phyloP scores from a whole-genome alignment of 129 eudicot genomes.

The Gnaphalium uliginosum region DNA sequence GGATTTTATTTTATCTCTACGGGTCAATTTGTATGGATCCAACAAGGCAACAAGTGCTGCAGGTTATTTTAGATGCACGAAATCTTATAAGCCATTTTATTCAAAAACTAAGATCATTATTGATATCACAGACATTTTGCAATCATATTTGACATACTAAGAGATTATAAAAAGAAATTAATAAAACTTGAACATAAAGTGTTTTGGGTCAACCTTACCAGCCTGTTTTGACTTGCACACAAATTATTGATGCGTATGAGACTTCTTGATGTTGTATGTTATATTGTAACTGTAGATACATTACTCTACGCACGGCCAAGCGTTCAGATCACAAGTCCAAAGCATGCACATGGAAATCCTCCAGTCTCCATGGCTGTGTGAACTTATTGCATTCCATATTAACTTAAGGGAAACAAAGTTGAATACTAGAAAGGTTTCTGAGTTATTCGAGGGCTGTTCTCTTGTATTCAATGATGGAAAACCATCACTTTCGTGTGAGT shows the following conservation, averaged over 20 bases:
- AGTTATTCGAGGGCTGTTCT: constrained; percentile 61
- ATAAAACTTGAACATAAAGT: not conserved
- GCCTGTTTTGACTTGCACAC: not conserved
- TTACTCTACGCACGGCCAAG: constrained; percentile 86
- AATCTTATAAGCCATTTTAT: not conserved
- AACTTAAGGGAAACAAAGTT: constrained; percentile 57
- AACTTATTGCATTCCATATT: constrained; percentile 87
- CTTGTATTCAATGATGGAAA: constrained; percentile 58
- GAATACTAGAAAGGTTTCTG: constrained; percentile 39
- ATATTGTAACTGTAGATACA: constrained; percentile 53
- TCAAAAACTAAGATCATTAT: not conserved
- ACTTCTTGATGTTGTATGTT: not conserved
- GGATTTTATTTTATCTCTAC: not conserved
- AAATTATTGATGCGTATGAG: not conserved
- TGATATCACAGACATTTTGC: not conserved
- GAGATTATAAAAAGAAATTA: too few species aligned
- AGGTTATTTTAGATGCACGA: not conserved
- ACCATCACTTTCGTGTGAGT: constrained; percentile 79
- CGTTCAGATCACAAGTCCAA: constrained; percentile 82
- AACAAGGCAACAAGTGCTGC: not conserved
- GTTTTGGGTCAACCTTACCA: not conserved
- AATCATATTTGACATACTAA: too few species aligned
- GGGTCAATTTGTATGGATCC: not conserved
- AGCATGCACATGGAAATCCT: constrained; percentile 89
- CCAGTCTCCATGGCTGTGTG: constrained; percentile 96